Evolutionary conservation across 176 grass and related monocot species (phyloP), one percentile per base, ranked within the genome.

Genomic region (Miscanthus lutarioriparius): DNA sequence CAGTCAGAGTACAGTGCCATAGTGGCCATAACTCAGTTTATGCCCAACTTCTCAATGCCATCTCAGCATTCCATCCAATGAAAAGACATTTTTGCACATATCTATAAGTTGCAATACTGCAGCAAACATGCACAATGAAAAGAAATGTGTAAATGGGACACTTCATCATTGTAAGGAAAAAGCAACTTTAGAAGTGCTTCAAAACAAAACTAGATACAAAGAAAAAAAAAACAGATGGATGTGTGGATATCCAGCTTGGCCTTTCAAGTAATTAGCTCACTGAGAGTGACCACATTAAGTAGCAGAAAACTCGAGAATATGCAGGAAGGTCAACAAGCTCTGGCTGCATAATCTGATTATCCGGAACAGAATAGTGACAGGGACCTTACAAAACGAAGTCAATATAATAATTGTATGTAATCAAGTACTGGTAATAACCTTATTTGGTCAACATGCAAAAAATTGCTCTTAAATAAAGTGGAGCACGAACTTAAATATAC

Each of bases 181-280:
- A 15, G 49, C 20, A 58, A 25, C 16, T n/a, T 62, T 64, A 14
- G 44, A 56, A 79, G 56, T 51, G 44, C 4, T 27, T 58, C 20
- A 49, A 59, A 39, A 81, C 13, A 22, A 66, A 22, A 39, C 17
- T 37, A 41, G 2, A 67, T 1, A 14, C 12, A 16, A 61, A 4
- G 15, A 45, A 47, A 44, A 63, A 61, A 32, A 70, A 14, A 33
- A 64, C 35, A 12, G 1, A 63, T 70, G 5, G 26, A n/a, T 75
- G 12, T 26, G 25, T 23, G 38, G 20, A 84, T 23, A 28, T 48
- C 17, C 26, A n/a, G 10, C 30, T 16, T 44, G 72, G 27, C 41
- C 45, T 86, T 77, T 65, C 41, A 82, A 81, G 77, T 70, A 81
- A 63, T 81, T 85, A 89, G 53, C 6, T 71, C 40, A 77, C 4